Percentiles rank a stretch among this genome's conserved stretches.
Evolutionary conservation across 306 rosid genomes (phyloP).

Genomic region (Cicer yamashitae): DNA sequence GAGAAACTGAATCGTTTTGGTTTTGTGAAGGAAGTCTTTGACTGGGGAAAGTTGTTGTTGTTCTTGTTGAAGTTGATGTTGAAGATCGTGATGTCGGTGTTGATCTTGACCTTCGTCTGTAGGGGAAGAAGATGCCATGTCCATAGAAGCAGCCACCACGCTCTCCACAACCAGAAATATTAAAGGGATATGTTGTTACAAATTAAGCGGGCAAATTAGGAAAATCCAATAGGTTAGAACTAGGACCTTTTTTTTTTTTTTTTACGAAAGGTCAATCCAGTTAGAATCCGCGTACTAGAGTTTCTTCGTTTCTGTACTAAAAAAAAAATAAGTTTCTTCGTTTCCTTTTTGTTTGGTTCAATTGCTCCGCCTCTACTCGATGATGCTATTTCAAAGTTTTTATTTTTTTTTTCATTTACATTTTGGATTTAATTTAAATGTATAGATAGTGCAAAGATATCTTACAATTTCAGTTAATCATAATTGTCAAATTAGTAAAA

Average conservation of each 20-base stretch:
- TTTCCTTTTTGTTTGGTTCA: not conserved
- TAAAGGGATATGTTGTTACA: not conserved
- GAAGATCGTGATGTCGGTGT: constrained; percentile 5
- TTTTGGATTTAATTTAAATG: too few relatives aligned
- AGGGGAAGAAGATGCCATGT: constrained; percentile 43
- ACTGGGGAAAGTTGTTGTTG: constrained; percentile 36
- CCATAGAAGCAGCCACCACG: not conserved
- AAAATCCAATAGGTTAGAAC: not conserved
- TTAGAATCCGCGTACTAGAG: not conserved
- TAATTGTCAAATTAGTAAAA: too few relatives aligned
- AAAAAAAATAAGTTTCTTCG: too few relatives aligned
- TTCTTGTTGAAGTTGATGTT: constrained; percentile 21
- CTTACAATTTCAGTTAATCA: too few relatives aligned
- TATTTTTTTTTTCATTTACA: too few relatives aligned
- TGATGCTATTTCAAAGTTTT: not conserved
- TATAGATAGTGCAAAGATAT: too few relatives aligned
- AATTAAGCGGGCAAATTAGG: not conserved
- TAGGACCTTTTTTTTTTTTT: not conserved
- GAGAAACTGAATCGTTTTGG: constrained; percentile 84
- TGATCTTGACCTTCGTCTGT: constrained; percentile 5
- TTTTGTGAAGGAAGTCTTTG: constrained; percentile 76
- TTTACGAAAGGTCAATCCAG: not conserved
- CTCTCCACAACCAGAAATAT: not conserved
- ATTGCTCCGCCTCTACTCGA: not conserved
- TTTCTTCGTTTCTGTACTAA: not conserved